Base-by-base conservation (phyloP, 2,329 filamentous ascomycete species). In the Hypoxylon sp. region DNA sequence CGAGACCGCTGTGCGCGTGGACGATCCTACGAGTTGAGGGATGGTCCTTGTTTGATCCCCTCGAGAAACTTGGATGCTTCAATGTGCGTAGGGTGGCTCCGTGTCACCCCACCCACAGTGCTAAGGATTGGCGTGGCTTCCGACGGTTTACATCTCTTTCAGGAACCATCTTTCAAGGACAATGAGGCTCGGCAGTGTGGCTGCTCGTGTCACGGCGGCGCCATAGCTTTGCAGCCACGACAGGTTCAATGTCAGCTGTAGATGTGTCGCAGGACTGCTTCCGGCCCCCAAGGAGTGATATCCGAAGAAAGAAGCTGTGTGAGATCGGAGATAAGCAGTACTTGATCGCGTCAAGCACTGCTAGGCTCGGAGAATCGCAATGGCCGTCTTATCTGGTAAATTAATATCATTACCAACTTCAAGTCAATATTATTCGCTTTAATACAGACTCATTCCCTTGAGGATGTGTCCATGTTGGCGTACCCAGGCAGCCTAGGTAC, bases 91-190 rank as follows among this genome's bases (percentile, higher is more conserved):
- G 17, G 56, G 57, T 35, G 44, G 50, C 50, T 33, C 33, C 49
- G 33, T 44, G 51, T 57, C 31, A 10, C 53, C 46, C 20, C 31
- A 51, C 51, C 8, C 6, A 3, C 40, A 22, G 13, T 56, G 44
- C 13, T 42, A 17, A 58, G 35, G 46, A 40, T 31, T 40, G n/a
- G 3, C 37, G 13, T 44, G 20, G 46, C 57, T 61, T 68, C 57
- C 66, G 61, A 65, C 35, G 53, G 50, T 40, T 58, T 40, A 61
- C 57, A 58, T 58, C 54, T 61, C 35, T 58, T 61, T 46, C 61
- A 61, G 61, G 66, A 57, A 65, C 66, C 61, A 58, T 61, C n/a
- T 1, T 20, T 20, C n/a, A 42, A 37, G 46, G 25, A 44, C 65
- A 17, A 33, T 50, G 55, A 64, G 55, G 40, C 60, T 64, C 50